These are phyloP conservation scores for Breynia disticha DNA, from an alignment of 441 rosid species.

Conservation along the genomic window DNA sequence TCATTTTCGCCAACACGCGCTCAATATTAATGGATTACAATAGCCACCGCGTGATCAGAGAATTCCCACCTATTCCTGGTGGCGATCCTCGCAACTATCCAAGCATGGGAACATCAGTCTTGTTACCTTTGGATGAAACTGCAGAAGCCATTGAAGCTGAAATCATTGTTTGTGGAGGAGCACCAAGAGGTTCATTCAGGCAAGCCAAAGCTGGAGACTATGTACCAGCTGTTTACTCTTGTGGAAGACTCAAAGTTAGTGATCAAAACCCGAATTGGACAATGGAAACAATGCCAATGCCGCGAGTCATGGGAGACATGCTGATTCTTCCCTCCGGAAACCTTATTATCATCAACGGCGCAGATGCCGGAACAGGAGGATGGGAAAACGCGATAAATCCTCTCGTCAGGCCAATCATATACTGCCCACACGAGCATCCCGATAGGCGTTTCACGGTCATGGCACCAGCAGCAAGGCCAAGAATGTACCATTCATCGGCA, in stretches of 20 bases:
- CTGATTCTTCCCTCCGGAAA: slow-evolving; percentile 57
- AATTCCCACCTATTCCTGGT: slow-evolving; percentile 45
- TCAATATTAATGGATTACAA: slow-evolving; percentile 56
- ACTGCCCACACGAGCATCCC: slow-evolving; percentile 20
- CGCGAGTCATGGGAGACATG: slow-evolving; percentile 82
- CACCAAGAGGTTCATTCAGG: slow-evolving; percentile 32
- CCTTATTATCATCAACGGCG: slow-evolving; percentile 57
- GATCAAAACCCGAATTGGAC: slow-evolving; percentile 41
- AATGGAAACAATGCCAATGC: slow-evolving; percentile 63
- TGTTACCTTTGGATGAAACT: slow-evolving; percentile 60
- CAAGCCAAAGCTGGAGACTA: slow-evolving; percentile 22
- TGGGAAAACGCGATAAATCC: slow-evolving; percentile 46
- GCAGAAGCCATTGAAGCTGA: slow-evolving; percentile 25
- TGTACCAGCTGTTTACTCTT: slow-evolving; percentile 35
- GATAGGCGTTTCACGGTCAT: slow-evolving; percentile 36
- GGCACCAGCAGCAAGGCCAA: slow-evolving; percentile 36
- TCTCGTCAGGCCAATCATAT: slow-evolving; percentile 44
- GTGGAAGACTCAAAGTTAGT: slow-evolving; percentile 48
- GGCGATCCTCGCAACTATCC: slow-evolving; percentile 69
- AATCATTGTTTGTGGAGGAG: slow-evolving; percentile 73
- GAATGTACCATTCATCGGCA: slow-evolving; percentile 81
- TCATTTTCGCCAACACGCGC: slow-evolving; percentile 66
- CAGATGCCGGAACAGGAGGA: slow-evolving; percentile 56
- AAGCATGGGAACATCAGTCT: slow-evolving; percentile 68
- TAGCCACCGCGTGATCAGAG: slow-evolving; percentile 35